Base-by-base conservation (phyloP, 305 asterid genomes). In the Fraxinus baroniana region DNA sequence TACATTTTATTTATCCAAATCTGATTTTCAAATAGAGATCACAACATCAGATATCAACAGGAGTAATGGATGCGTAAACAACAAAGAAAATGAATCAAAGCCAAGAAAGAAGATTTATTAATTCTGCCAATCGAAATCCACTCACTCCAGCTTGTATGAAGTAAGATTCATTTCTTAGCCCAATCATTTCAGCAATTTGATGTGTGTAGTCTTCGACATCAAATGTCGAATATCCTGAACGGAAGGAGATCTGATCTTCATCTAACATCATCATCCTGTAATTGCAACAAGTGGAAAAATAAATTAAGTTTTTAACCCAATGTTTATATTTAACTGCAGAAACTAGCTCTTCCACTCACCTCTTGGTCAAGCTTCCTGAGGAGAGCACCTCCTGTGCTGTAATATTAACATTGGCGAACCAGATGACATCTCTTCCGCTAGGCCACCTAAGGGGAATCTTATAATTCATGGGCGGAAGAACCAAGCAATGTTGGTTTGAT, bases 201-300 rank as follows among this genome's bases (percentile, higher is more conserved):
- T 93, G 99, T 1, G 99, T 90, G 86, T 96, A 96, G 85, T 96
- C 99, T 89, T 96, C 98, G 74, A 96, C 97, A 88, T 93, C 99
- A 85, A 94, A 94, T 74, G 91, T 94, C 2, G 95, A 91, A 12
- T 97, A 93, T 76, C 90, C 98, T 18, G 98, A 94, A 62, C 94
- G 98, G 68, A 96, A 96, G 17, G 99, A 93, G 86, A 96, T 92
- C 89, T 96, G 98, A 80, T 96, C 99, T 87, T 94, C 99, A 41
- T 96, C 99, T 82, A 94, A 87, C 98, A 93, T 92, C 99, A 96
- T 96, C 99, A 96, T 92, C 94, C 99, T 96, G 89, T 71, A 81
- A 72, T 81, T n/a, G 82, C 82, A 84, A 20, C 10, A 68, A 32
- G 80, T 24, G 13, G 15, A 41, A 79, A 83, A 20, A 37, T 15